phyloP scores from a whole-genome alignment of 2,329 filamentous ascomycete genomes.

The Ophiostoma tasmaniense region DNA sequence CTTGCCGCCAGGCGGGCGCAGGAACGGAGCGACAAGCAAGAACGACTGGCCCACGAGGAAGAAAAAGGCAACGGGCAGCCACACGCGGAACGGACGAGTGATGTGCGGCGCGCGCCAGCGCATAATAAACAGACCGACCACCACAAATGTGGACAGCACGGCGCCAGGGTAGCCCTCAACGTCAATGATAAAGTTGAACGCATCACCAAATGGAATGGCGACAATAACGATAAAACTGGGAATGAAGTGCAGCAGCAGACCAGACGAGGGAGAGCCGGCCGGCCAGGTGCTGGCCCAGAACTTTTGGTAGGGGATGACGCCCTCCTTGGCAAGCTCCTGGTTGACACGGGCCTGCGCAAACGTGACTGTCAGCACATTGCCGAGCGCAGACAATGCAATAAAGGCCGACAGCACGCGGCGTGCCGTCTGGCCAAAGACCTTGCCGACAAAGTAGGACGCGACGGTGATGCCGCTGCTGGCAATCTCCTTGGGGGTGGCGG shows the following conservation, averaged over 20 bases:
- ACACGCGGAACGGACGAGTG: constrained; percentile 46
- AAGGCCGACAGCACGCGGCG: constrained; percentile 51
- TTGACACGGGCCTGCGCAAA: constrained; percentile 61
- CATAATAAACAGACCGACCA: constrained; percentile 30
- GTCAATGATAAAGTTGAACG: constrained; percentile 55
- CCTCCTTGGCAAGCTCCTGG: constrained; percentile 59
- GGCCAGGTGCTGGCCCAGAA: constrained; percentile 59
- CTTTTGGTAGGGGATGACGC: constrained; percentile 52
- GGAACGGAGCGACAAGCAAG: constrained; percentile 34
- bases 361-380: constrained; percentile 54
- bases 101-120: constrained; percentile 36
- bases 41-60: constrained; percentile 34
- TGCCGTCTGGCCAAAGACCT: constrained; percentile 50
- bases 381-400: constrained; percentile 52
- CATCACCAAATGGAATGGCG: constrained; percentile 35
- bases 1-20: constrained; percentile 40
- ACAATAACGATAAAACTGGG: constrained; percentile 49
- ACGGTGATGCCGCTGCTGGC: constrained; percentile 52
- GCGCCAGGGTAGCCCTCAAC: constrained; percentile 34
- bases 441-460: constrained; percentile 52
- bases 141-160: constrained; percentile 47
- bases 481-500: constrained; percentile 50
- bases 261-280: constrained; percentile 54
- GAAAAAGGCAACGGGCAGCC: constrained; percentile 43
- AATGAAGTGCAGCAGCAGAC: constrained; percentile 56